Conservation (phyloP, 2,329 filamentous ascomycete genomes). For the Gremmenia infestans region DNA sequence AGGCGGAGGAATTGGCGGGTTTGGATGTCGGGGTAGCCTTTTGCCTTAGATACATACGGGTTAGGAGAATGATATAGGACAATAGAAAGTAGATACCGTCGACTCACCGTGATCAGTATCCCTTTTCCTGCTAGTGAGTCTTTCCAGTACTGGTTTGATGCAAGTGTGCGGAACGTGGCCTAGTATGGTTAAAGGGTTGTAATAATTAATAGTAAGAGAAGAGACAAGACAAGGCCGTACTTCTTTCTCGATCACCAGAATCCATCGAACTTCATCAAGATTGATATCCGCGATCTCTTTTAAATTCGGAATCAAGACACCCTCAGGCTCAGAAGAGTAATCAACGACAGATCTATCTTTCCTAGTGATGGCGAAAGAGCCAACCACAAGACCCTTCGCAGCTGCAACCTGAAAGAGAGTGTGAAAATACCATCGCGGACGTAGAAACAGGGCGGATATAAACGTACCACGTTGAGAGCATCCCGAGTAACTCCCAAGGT, state of each 20-base stretch:
- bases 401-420: constrained; percentile 55
- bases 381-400: constrained; percentile 66
- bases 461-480: constrained; percentile 63
- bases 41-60: constrained; percentile 48
- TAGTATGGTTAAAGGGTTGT: constrained; percentile 32
- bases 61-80: neutral
- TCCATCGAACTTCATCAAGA: constrained; percentile 50
- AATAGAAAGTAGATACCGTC: too few species aligned
- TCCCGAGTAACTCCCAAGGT: constrained; percentile 61
- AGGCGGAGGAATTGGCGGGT: constrained; percentile 60
- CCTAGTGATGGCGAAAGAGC: constrained; percentile 46
- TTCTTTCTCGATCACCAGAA: constrained; percentile 77
- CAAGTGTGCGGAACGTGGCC: constrained; percentile 71
- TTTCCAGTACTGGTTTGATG: constrained; percentile 51
- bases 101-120: constrained; percentile 61
- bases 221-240: constrained; percentile 34
- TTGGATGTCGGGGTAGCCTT: constrained; percentile 74
- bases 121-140: constrained; percentile 47
- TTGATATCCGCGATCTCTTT: constrained; percentile 46
- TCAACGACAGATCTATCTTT: constrained; percentile 39
- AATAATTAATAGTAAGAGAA: neutral
- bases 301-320: constrained; percentile 54
- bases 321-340: constrained; percentile 42
- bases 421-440: constrained; percentile 1
- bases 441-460: neutral